Evolutionary conservation across 805 yeast species (phyloP).

Genomic region (Yarrowia bubula): DNA sequence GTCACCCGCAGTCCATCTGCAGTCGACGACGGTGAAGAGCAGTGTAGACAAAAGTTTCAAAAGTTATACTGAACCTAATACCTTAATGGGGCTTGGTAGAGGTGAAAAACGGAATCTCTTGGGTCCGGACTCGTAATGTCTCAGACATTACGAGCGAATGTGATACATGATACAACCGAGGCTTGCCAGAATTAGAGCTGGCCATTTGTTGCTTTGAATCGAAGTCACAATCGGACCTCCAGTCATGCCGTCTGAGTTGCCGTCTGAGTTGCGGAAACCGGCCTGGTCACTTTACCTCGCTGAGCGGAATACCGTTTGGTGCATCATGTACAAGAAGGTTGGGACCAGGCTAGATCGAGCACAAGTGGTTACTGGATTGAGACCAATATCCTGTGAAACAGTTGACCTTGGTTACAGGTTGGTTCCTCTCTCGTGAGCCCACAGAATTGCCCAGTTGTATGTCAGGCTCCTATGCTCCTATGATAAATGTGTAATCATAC

Average conservation of each 20-base stretch:
- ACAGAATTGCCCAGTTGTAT: too few species aligned
- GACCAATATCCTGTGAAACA: not conserved
- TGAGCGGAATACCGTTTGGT: conserved; percentile 20
- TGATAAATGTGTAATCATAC: not conserved
- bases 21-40: not conserved
- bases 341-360: conserved; percentile 18
- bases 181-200: too few species aligned
- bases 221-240: too few species aligned
- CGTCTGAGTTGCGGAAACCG: not conserved
- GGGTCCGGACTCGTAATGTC: not conserved
- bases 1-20: conserved; percentile 13
- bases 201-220: too few species aligned
- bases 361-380: conserved; percentile 12
- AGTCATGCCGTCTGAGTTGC: too few species aligned
- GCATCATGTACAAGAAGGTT: conserved; percentile 15
- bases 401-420: too few species aligned
- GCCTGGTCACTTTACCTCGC: not conserved
- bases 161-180: too few species aligned
- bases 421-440: not conserved
- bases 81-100: not conserved
- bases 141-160: not conserved
- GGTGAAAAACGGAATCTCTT: not conserved
- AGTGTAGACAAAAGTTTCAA: not conserved
- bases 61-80: not conserved
- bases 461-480: too few species aligned